These are phyloP conservation scores for Pisolithus thermaeus DNA, from an alignment of 1,284 basidiomycete genomes.

Conservation along the genomic window DNA sequence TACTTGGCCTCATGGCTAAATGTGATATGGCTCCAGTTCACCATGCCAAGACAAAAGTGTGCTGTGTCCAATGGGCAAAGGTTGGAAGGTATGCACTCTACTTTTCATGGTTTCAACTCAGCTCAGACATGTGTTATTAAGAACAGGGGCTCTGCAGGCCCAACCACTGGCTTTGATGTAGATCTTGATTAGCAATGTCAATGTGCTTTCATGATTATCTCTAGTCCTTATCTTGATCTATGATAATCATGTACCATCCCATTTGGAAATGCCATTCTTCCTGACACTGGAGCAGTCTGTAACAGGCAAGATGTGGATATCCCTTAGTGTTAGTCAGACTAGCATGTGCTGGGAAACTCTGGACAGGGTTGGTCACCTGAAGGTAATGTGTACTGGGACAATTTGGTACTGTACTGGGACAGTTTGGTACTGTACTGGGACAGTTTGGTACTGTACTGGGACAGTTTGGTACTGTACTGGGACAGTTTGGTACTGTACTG, in stretches of 20 bases:
- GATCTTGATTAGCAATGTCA: not conserved
- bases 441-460: too few species aligned
- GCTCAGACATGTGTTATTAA: not conserved
- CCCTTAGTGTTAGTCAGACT: not conserved
- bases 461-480: too few species aligned
- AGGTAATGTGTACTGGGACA: too few species aligned
- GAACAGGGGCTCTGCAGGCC: not conserved
- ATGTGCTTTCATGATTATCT: not conserved
- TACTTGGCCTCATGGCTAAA: slow-evolving; percentile 4
- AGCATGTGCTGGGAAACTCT: not conserved
- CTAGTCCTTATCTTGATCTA: not conserved
- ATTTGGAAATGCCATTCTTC: not conserved
- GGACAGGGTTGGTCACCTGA: not conserved
- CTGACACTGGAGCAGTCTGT: not conserved
- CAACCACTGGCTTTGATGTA: not conserved
- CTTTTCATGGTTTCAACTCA: not conserved
- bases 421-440: too few species aligned
- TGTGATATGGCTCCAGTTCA: slow-evolving; percentile 6
- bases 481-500: too few species aligned
- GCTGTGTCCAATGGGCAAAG: not conserved
- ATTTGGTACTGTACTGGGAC: not conserved
- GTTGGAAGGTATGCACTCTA: not conserved
- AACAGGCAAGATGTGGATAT: not conserved
- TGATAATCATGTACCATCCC: not conserved
- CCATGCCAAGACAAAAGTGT: slow-evolving; percentile 1